phyloP scores from a whole-genome alignment of 345 rosid species.

The Geranium brycei region DNA sequence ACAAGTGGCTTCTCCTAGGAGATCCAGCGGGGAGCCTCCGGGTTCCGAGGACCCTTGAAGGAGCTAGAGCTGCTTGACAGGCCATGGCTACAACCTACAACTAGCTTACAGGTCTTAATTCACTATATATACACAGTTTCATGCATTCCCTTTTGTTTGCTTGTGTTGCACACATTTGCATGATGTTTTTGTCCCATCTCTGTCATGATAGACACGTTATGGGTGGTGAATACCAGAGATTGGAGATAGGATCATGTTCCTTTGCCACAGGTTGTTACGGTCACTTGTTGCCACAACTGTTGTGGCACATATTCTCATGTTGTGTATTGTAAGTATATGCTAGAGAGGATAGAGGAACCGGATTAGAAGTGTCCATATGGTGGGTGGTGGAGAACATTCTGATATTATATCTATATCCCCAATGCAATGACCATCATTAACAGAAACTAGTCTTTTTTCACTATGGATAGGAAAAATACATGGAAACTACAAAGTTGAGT shows the following conservation, averaged over 20 bases:
- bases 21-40: slow-evolving; percentile 27
- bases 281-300: background rate
- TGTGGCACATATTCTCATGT: no score
- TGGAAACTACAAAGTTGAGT: background rate
- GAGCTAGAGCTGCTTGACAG: slow-evolving; percentile 80
- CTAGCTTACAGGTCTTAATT: slow-evolving; percentile 10
- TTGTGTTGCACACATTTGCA: background rate
- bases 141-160: no score
- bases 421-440: no score
- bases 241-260: slow-evolving; percentile 39
- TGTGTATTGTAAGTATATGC: no score
- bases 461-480: background rate
- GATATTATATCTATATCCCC: no score
- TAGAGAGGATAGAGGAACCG: background rate
- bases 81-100: slow-evolving; percentile 61
- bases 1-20: slow-evolving; percentile 40
- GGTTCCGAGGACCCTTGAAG: slow-evolving; percentile 55
- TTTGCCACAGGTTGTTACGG: slow-evolving; percentile 16
- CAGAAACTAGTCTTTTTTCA: no score
- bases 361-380: background rate
- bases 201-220: slow-evolving; percentile 20
- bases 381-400: no score
- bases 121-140: background rate
- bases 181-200: slow-evolving; percentile 1
- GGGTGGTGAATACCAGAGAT: slow-evolving; percentile 45